Evolutionary conservation across 2,329 filamentous ascomycete genomes (phyloP).

Genomic region (Cadophora sp.): DNA sequence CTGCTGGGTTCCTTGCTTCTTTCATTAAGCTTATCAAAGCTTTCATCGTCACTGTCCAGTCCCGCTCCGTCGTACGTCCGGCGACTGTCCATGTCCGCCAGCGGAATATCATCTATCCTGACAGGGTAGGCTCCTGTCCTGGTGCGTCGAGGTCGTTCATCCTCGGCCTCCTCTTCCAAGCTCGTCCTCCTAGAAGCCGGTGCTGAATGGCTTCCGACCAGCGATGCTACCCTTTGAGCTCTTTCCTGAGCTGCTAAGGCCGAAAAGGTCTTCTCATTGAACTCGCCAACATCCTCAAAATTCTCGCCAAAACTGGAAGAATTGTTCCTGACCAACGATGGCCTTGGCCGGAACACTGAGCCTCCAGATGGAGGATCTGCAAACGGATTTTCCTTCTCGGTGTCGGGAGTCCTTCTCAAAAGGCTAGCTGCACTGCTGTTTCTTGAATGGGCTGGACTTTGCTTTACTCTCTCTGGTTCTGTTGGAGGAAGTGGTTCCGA

Average conservation of each 20-base stretch:
- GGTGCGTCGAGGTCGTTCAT: conserved; percentile 20
- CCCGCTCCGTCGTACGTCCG: conserved; percentile 36
- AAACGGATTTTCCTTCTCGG: conserved; percentile 41
- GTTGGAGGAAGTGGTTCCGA: conserved; percentile 22
- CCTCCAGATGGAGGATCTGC: conserved; percentile 28
- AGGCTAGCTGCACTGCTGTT: conserved; percentile 35
- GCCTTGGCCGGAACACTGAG: conserved; percentile 34
- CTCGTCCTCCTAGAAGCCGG: conserved; percentile 43
- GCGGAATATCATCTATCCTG: conserved; percentile 44
- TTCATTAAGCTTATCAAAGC: conserved; percentile 26
- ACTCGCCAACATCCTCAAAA: conserved; percentile 31
- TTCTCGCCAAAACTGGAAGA: conserved; percentile 26
- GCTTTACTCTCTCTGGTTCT: conserved; percentile 28
- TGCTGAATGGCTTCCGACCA: conserved; percentile 43
- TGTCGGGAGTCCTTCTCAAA: conserved; percentile 34
- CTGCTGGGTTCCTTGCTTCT: conserved; percentile 35
- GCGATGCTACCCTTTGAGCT: conserved; percentile 41
- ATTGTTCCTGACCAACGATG: conserved; percentile 40
- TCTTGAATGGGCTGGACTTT: conserved; percentile 40
- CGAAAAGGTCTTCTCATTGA: conserved; percentile 42
- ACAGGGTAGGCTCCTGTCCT: conserved; percentile 33
- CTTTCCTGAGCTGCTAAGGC: conserved; percentile 43
- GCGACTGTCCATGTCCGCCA: conserved; percentile 39
- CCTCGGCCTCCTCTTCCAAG: conserved; percentile 39
- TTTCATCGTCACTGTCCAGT: conserved; percentile 39